Conservation (phyloP, 2,329 filamentous ascomycete genomes). For the Aspergillus eucalypticola region DNA sequence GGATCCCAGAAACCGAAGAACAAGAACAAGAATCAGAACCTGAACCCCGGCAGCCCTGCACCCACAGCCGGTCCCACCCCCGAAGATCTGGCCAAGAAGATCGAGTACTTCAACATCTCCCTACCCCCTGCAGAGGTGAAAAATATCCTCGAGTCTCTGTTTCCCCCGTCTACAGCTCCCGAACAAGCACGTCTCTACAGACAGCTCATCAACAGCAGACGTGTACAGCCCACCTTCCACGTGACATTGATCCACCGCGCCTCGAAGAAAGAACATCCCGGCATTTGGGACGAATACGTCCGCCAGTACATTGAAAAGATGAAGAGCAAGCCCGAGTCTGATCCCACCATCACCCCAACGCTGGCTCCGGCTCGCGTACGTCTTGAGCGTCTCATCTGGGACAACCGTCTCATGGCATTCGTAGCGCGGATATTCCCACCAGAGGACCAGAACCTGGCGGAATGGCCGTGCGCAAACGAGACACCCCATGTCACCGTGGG, state of each 20-base stretch:
- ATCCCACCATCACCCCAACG: conserved; percentile 32
- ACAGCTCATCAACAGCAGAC: conserved; percentile 69
- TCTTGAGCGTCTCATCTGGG: conserved; percentile 72
- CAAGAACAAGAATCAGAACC: conserved; percentile 22
- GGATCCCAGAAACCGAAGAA: conserved; percentile 39
- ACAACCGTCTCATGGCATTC: conserved; percentile 86
- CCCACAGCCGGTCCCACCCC: conserved; percentile 25
- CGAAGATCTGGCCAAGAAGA: conserved; percentile 50
- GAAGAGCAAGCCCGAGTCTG: conserved; percentile 26
- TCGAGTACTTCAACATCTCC: conserved; percentile 67
- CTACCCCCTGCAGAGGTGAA: conserved; percentile 55
- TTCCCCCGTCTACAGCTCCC: conserved; percentile 56
- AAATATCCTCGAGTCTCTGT: conserved; percentile 67
- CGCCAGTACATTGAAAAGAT: conserved; percentile 55
- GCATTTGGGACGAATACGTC: conserved; percentile 74
- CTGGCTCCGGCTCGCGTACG: conserved; percentile 49
- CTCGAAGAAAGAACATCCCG: conserved; percentile 58
- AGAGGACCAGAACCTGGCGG: conserved; percentile 42
- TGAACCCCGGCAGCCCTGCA: conserved; percentile 22
- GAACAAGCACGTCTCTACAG: conserved; percentile 68
- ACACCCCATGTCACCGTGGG: conserved; percentile 89
- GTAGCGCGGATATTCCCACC: conserved; percentile 67
- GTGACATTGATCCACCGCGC: conserved; percentile 89
- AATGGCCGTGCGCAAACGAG: conserved; percentile 72
- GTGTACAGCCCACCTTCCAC: conserved; percentile 84